These are phyloP conservation scores for Ampelocalamus luodianensis DNA, from an alignment of 176 grass and related monocot species.

Conservation along the genomic window DNA sequence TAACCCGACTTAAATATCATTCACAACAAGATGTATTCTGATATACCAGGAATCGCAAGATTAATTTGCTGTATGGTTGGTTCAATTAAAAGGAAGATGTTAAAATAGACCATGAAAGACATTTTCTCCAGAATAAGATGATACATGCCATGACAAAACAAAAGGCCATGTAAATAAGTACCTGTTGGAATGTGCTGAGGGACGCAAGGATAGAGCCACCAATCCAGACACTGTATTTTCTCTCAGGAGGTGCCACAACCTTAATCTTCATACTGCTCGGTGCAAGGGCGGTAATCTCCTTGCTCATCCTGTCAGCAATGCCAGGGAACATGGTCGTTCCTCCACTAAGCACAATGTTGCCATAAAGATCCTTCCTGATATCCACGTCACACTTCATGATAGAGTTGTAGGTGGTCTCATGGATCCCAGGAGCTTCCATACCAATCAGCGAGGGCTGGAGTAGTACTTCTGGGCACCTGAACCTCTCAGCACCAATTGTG, in stretches of 20 bases:
- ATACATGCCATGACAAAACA: neutral
- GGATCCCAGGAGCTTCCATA: constrained; percentile 55
- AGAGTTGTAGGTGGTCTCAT: constrained; percentile 63
- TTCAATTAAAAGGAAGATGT: neutral
- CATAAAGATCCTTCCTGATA: constrained; percentile 56
- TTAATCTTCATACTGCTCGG: constrained; percentile 60
- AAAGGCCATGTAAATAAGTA: neutral
- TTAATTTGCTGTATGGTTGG: constrained; percentile 8
- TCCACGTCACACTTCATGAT: constrained; percentile 59
- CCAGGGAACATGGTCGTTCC: constrained; percentile 60
- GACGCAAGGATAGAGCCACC: constrained; percentile 57
- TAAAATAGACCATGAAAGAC: neutral
- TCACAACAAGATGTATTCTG: neutral
- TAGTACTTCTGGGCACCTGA: constrained; percentile 57
- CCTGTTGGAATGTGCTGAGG: constrained; percentile 60
- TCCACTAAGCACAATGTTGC: constrained; percentile 59
- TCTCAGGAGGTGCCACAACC: constrained; percentile 55
- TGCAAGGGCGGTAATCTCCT: constrained; percentile 57
- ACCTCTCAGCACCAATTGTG: constrained; percentile 52
- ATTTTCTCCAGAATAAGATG: neutral
- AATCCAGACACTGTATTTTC: constrained; percentile 58
- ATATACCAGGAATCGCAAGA: neutral
- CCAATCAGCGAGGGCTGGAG: constrained; percentile 57
- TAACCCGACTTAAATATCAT: neutral
- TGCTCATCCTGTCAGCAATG: constrained; percentile 57